Percentiles rank a stretch among this genome's conserved stretches.
Evolutionary conservation across 176 grass and related monocot species (phyloP).

Genomic region (Carex kokanica): DNA sequence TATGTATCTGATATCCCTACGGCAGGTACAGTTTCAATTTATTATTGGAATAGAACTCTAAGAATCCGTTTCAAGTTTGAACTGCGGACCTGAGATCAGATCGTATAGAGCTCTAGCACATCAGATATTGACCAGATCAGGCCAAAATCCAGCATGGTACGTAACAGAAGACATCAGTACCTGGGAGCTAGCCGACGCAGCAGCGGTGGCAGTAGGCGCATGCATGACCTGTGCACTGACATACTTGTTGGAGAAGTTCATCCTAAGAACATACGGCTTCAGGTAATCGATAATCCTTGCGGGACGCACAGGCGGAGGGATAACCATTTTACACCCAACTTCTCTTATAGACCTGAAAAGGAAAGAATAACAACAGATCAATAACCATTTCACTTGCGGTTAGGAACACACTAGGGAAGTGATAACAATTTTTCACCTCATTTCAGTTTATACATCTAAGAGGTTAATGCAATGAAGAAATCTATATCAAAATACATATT

Average conservation of each 20-base stretch:
- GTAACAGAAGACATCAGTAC: not conserved
- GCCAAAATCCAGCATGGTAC: not conserved
- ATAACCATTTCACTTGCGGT: not conserved
- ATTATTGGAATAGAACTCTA: not conserved
- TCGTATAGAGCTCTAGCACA: not conserved
- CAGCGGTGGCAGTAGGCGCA: conserved; percentile 49
- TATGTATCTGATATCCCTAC: not conserved
- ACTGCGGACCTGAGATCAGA: not conserved
- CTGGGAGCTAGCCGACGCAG: conserved; percentile 57
- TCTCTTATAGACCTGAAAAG: not conserved
- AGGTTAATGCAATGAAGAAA: not conserved
- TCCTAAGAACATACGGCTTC: conserved; percentile 69
- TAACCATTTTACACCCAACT: conserved; percentile 43
- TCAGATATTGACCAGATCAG: not conserved
- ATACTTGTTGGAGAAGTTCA: conserved; percentile 75
- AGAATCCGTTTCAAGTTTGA: not conserved
- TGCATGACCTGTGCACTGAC: conserved; percentile 69
- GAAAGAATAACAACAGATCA: not conserved
- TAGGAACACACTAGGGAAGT: not conserved
- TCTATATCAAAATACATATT: not conserved
- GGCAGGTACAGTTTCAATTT: not conserved
- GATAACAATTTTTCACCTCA: not conserved
- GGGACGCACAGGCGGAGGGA: conserved; percentile 57
- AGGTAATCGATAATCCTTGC: conserved; percentile 49
- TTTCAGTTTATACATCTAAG: not conserved